phyloP scores from a whole-genome alignment of 768 basidiomycete genomes.

The Boletus pseudopeckii region DNA sequence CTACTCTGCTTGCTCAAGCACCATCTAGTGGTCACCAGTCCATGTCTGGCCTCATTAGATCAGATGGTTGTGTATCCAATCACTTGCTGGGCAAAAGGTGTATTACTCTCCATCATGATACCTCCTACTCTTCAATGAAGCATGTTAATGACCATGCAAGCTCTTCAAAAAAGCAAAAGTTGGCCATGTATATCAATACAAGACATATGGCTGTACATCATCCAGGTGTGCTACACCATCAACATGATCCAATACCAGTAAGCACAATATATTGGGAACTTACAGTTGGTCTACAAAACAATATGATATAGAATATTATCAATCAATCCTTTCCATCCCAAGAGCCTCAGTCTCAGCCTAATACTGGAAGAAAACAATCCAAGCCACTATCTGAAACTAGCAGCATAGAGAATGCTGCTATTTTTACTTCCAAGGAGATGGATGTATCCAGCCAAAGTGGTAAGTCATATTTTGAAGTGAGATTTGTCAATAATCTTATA shows the following conservation, averaged over 20 bases:
- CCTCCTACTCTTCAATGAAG: background rate
- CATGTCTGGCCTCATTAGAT: background rate
- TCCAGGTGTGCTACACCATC: background rate
- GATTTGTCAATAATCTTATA: background rate
- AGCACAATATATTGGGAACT: background rate
- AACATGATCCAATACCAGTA: background rate
- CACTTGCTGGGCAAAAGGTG: constrained; percentile 4
- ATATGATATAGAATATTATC: background rate
- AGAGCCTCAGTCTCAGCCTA: background rate
- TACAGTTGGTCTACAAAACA: background rate
- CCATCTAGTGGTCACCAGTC: background rate
- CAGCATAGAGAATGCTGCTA: background rate
- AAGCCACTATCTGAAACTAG: fast-evolving
- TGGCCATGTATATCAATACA: constrained; percentile 18
- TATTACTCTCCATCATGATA: background rate
- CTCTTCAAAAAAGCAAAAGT: constrained; percentile 1
- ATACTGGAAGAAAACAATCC: background rate
- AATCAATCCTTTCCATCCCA: background rate
- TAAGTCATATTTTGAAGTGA: background rate
- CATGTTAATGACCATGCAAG: background rate
- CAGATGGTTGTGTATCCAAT: background rate
- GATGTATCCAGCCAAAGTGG: background rate
- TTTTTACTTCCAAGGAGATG: background rate
- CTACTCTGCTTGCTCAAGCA: background rate
- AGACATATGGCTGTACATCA: constrained; percentile 10